phyloP scores from a whole-genome alignment of 192 early-diverging fungal genomes.

The Jimgerdemannia flammicorona region DNA sequence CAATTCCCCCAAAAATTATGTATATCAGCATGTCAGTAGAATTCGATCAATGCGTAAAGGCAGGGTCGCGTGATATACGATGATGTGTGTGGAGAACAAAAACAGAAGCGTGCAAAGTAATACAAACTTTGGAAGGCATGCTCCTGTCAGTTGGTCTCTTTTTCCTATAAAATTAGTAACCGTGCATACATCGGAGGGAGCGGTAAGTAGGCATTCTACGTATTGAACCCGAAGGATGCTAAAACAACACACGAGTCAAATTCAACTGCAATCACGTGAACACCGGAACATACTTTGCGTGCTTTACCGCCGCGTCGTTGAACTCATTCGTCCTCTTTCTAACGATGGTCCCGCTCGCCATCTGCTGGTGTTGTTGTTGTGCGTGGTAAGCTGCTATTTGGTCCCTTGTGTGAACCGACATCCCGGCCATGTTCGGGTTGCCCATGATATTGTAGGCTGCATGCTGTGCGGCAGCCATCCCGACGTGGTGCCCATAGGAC shows the following conservation, averaged over 20 bases:
- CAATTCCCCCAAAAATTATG: not conserved
- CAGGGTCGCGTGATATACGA: not conserved
- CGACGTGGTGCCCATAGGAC: not conserved
- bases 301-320: not conserved
- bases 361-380: not conserved
- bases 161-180: not conserved
- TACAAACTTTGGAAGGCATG: slow-evolving; percentile 14
- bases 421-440: not conserved
- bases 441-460: not conserved
- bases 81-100: not conserved
- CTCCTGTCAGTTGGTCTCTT: slow-evolving; percentile 18
- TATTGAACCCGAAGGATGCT: too few relatives aligned
- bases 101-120: not conserved
- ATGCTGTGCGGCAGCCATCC: not conserved
- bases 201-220: too few relatives aligned
- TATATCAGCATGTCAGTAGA: too few relatives aligned
- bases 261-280: too few relatives aligned
- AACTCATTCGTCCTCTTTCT: not conserved
- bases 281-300: not conserved
- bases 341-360: not conserved
- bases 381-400: not conserved
- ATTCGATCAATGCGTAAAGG: not conserved
- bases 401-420: not conserved
- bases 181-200: too few relatives aligned
- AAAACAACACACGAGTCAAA: not conserved